phyloP scores from a whole-genome alignment of 2,329 filamentous ascomycete genomes.

The Cytospora chrysosperma region DNA sequence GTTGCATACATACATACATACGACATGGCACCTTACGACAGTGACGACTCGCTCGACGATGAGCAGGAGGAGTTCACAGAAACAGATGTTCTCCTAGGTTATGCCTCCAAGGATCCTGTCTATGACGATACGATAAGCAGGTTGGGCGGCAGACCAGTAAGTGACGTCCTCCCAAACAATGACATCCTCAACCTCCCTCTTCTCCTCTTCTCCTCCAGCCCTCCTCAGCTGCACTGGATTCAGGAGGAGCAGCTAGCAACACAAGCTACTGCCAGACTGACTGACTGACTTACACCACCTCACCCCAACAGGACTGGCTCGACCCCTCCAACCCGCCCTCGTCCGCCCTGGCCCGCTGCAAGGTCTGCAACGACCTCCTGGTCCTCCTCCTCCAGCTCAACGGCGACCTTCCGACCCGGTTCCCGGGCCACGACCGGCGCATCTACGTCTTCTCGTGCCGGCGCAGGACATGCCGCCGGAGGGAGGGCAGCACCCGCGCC shows the following conservation, averaged over 20 bases:
- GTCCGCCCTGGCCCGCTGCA: slow-evolving; percentile 77
- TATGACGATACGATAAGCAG: slow-evolving; percentile 84
- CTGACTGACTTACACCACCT: slow-evolving; percentile 25
- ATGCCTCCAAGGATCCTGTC: slow-evolving; percentile 70
- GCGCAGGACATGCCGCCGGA: slow-evolving; percentile 74
- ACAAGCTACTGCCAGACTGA: no score
- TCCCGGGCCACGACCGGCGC: slow-evolving; percentile 82
- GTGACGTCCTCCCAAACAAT: no score
- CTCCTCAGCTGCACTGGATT: no score
- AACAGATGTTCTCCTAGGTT: slow-evolving; percentile 88
- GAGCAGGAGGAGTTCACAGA: slow-evolving; percentile 69
- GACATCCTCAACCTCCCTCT: no score
- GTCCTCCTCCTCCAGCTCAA: slow-evolving; percentile 86
- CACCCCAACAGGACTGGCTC: slow-evolving; percentile 73
- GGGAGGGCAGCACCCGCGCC: slow-evolving; percentile 76
- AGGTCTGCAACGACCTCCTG: slow-evolving; percentile 81
- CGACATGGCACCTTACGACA: slow-evolving; percentile 78
- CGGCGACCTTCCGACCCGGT: slow-evolving; percentile 81
- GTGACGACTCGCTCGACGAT: slow-evolving; percentile 71
- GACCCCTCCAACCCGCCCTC: slow-evolving; percentile 69
- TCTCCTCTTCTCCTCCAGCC: no score
- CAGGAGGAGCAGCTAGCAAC: no score
- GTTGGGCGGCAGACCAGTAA: slow-evolving; percentile 82
- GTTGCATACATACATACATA: slow-evolving; percentile 7
- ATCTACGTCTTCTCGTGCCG: slow-evolving; percentile 85